A percentile compares a stretch with the other conserved stretches of the same genome.
These are phyloP conservation scores for Aspergillus leporis DNA, from an alignment of 495 filamentous ascomycete genomes.

Conservation along the genomic window DNA sequence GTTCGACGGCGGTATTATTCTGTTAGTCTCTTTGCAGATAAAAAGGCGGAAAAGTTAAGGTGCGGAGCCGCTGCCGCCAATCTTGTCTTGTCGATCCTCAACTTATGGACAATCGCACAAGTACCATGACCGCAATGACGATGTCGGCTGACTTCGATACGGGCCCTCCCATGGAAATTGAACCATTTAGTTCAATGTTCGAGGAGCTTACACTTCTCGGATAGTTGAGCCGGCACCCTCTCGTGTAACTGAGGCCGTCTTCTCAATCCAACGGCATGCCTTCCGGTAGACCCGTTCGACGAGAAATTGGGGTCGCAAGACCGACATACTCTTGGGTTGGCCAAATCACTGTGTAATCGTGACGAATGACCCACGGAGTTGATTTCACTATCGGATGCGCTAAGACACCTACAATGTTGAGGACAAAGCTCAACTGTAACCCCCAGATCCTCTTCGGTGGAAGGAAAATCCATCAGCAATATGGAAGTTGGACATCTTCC, in stretches of 20 bases:
- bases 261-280: constrained; percentile 39
- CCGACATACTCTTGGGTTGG: not conserved
- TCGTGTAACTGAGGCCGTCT: constrained; percentile 31
- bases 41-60: constrained; percentile 2
- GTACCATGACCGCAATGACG: not conserved
- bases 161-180: not conserved
- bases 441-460: not conserved
- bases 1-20: too few relatives aligned
- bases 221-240: constrained; percentile 33
- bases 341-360: not conserved
- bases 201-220: constrained; percentile 23
- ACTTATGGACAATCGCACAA: not conserved
- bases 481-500: not conserved
- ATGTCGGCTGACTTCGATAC: not conserved
- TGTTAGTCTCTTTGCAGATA: too few relatives aligned
- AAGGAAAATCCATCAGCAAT: not conserved
- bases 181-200: constrained; percentile 6
- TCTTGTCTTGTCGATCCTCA: constrained; percentile 9
- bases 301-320: constrained; percentile 13
- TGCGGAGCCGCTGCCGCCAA: constrained; percentile 24
- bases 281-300: constrained; percentile 40
- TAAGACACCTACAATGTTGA: not conserved
- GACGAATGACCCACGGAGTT: not conserved
- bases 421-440: not conserved
- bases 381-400: not conserved